Base-by-base conservation (phyloP, 176 grass and related monocot genomes). In the Saccharum spontaneum region DNA sequence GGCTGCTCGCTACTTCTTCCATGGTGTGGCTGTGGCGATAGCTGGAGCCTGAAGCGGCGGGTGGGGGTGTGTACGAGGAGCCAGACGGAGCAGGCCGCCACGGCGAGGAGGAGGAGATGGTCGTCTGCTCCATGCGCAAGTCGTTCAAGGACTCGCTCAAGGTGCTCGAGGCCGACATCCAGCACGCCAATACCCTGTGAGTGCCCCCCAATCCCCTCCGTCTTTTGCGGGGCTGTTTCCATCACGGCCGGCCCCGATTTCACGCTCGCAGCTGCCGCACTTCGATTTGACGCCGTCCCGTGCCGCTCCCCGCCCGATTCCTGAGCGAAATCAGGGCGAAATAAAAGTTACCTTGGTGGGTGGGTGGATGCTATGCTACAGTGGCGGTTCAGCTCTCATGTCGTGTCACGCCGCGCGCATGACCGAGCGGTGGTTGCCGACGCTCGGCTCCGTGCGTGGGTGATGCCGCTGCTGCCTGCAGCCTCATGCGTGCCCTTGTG, bases 91-190 rank as follows among this genome's bases (percentile, higher is more conserved):
- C 61, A 30, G 61, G 24, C 24, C 24, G 24, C n/a, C 24, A 30
- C 68, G 4, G 22, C 10, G 22, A 4, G 15, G 3, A 0, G 38
- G 28, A 2, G 40, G 61, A 85, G 82, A 92, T 93, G 95, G 83
- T 85, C 69, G 28, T 91, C 71, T 86, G 67, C 88, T 84, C 95
- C 87, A 40, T 81, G 87, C 91, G 95, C 71, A 93, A 90, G 87
- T 93, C 95, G 40, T 98, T 98, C 95, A 98, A 91, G 89, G 95
- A 98, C 79, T 98, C 95, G 76, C 95, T 98, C 87, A 98, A 98
- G 89, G 76, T 92, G 48, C 92, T 98, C 76, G 87, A 98, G 92
- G 95, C 95, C 3, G 95, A 93, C 87, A 98, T 98, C 87, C 95
- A 95, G 85, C 95, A 98, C 71, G 93, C 95, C 72, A 98, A 98